These are phyloP conservation scores for Phytopythium montanum DNA, from an alignment of 352 stramenopile species.

Conservation along the genomic window DNA sequence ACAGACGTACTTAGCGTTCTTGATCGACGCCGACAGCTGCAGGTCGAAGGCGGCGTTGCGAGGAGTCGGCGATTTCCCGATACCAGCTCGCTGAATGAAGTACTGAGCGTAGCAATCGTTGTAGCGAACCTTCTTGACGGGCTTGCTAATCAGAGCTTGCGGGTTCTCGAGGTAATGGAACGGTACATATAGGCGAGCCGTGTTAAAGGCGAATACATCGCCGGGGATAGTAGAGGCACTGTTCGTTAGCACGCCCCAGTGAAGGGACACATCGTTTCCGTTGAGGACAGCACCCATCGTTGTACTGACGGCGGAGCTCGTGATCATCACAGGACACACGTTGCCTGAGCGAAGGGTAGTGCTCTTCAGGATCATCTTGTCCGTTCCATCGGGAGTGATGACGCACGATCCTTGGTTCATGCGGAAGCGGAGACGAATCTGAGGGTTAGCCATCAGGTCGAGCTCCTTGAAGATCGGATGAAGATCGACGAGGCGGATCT, in stretches of 20 bases:
- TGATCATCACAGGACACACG: not conserved
- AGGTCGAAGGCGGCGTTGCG: too few species aligned
- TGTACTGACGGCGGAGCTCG: too few species aligned
- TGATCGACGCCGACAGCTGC: too few species aligned
- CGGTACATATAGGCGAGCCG: not conserved
- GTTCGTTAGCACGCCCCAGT: conserved; percentile 7
- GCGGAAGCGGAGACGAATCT: not conserved
- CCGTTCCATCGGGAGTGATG: not conserved
- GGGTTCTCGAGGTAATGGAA: not conserved
- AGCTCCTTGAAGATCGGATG: conserved; percentile 16
- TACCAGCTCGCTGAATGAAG: not conserved
- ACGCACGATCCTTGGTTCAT: not conserved
- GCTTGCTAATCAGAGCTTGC: not conserved
- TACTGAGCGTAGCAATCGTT: not conserved
- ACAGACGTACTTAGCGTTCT: too few species aligned
- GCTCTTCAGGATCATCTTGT: not conserved
- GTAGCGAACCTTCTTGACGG: not conserved
- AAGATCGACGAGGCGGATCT: conserved; percentile 19
- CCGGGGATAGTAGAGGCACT: not conserved
- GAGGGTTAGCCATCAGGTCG: conserved; percentile 9
- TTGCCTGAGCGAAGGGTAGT: too few species aligned
- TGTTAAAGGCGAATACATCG: not conserved
- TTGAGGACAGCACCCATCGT: not conserved
- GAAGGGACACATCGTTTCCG: not conserved
- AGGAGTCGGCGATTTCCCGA: too few species aligned